Conservation (phyloP, 306 rosid genomes). For the Urtica urens region DNA sequence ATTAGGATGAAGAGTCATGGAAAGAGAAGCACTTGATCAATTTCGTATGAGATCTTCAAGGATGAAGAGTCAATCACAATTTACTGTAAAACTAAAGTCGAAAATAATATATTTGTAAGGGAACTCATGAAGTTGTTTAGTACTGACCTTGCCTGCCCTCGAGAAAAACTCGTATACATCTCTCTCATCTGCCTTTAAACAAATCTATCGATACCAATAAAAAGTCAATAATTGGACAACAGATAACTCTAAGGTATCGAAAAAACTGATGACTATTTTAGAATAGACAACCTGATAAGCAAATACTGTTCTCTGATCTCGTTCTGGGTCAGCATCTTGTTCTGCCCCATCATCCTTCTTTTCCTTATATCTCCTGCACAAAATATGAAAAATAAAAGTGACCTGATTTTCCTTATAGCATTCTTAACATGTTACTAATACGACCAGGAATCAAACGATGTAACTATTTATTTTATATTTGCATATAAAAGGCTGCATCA, state of each 20-base stretch:
- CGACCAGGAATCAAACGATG: conserved; percentile 9
- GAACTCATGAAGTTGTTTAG: too few species aligned
- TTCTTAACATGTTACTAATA: conserved; percentile 18
- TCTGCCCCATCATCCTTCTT: conserved; percentile 77
- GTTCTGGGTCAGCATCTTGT: conserved; percentile 88
- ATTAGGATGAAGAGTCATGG: too few species aligned
- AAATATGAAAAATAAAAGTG: conserved; percentile 20
- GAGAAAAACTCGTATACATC: conserved; percentile 90
- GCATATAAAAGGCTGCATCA: conserved; percentile 29
- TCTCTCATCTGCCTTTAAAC: conserved; percentile 94
- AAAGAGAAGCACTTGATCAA: too few species aligned
- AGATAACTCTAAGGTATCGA: not conserved
- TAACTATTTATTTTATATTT: too few species aligned
- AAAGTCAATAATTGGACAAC: conserved; percentile 1
- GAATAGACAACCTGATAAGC: conserved; percentile 74
- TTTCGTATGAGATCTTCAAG: too few species aligned
- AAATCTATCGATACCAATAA: conserved; percentile 43
- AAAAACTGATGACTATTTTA: conserved; percentile 3
- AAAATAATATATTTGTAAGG: too few species aligned
- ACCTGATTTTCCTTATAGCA: conserved; percentile 18
- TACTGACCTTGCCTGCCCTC: conserved; percentile 90
- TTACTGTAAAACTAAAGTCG: too few species aligned
- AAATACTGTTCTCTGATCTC: conserved; percentile 98
- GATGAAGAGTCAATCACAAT: too few species aligned
- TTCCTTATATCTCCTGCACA: conserved; percentile 62